These are phyloP conservation scores for Crithidia sp. DNA, from an alignment of 208 protist genomes.

Conservation along the genomic window DNA sequence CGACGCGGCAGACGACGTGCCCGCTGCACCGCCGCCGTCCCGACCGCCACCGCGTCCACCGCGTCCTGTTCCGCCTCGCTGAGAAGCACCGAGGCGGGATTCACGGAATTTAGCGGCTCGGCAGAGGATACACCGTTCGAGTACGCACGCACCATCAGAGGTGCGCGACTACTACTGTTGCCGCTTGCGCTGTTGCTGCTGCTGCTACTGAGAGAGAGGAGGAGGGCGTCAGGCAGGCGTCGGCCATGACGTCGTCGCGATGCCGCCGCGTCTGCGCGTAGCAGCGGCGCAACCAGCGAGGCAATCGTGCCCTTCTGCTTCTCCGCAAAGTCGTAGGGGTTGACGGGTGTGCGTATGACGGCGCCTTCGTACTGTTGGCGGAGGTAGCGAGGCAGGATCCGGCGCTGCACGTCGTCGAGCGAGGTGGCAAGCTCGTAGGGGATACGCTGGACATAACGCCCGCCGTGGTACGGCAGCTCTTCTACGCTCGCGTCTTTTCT, in stretches of 20 bases:
- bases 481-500: no score
- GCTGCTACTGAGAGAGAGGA: slow-evolving; percentile 15
- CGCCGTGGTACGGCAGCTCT: slow-evolving; percentile 37
- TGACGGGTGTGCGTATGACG: slow-evolving; percentile 75
- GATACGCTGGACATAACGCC: slow-evolving; percentile 63
- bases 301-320: slow-evolving; percentile 63
- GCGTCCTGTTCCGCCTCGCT: slow-evolving; percentile 16
- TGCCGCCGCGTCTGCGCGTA: slow-evolving; percentile 1
- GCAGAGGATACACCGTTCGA: not conserved
- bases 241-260: not conserved
- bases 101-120: not conserved
- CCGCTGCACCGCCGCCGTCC: slow-evolving; percentile 37
- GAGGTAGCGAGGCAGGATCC: slow-evolving; percentile 59
- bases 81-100: not conserved
- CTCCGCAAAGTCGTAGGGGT: slow-evolving; percentile 80
- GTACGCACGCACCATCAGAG: slow-evolving; percentile 27
- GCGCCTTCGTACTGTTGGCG: slow-evolving; percentile 77
- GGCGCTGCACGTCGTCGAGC: slow-evolving; percentile 56
- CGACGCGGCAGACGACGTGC: slow-evolving; percentile 41
- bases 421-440: slow-evolving; percentile 61
- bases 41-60: slow-evolving; percentile 17
- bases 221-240: slow-evolving; percentile 14
- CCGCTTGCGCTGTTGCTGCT: not conserved
- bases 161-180: not conserved
- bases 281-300: slow-evolving; percentile 48